Conservation (phyloP, 2,329 filamentous ascomycete genomes). For the Cadophora gregata region DNA sequence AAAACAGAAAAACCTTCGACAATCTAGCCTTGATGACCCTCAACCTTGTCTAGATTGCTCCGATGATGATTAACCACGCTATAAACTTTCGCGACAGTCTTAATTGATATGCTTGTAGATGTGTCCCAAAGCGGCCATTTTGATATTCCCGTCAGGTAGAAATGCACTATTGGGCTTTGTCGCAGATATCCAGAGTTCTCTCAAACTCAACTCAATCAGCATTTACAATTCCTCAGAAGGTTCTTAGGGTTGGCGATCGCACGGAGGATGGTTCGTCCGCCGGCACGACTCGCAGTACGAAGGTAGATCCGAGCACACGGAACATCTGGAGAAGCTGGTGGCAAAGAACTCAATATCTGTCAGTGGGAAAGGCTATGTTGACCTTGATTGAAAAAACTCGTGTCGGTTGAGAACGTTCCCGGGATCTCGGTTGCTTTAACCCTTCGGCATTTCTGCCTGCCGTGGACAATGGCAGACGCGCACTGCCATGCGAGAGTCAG, state of each 20-base stretch:
- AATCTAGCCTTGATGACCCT: no score
- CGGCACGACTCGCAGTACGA: background rate
- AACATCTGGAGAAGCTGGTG: background rate
- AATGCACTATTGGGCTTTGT: background rate
- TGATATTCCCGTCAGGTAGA: no score
- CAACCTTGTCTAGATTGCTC: no score
- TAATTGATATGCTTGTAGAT: no score
- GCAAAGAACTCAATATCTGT: background rate
- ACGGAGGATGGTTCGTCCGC: background rate
- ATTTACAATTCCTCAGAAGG: background rate
- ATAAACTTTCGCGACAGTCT: no score
- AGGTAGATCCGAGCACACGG: background rate
- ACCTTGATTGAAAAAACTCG: background rate
- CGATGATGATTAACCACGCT: no score
- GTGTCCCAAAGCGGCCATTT: no score
- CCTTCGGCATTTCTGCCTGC: background rate
- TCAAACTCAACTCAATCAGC: background rate
- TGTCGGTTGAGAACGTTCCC: background rate
- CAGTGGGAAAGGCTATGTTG: background rate
- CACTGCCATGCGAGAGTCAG: no score
- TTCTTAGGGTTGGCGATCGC: background rate
- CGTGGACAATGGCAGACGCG: no score
- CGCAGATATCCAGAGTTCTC: background rate
- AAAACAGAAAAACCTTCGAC: no score
- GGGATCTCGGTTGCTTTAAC: background rate